Percentiles rank a stretch among this genome's conserved stretches.
Conservation (phyloP, 2,329 filamentous ascomycete genomes). For the Sclerotinia subarctica region DNA sequence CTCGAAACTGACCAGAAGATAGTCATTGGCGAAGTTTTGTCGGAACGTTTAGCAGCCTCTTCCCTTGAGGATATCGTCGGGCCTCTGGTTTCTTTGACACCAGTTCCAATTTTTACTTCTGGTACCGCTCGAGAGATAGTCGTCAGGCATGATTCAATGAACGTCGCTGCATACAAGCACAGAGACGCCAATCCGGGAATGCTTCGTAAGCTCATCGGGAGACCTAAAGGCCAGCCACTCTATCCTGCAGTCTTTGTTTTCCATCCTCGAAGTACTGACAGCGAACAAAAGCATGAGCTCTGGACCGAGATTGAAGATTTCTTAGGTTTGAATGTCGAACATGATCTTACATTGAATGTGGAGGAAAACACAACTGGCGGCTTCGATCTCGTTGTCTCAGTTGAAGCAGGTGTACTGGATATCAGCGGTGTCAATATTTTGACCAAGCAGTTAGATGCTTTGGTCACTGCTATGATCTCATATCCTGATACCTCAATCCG, state of each 20-base stretch:
- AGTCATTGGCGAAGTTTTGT: constrained; percentile 7
- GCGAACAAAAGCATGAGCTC: not conserved
- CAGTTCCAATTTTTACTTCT: not conserved
- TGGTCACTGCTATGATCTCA: not conserved
- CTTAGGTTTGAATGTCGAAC: constrained; percentile 13
- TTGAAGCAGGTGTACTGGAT: constrained; percentile 6
- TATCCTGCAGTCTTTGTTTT: constrained; percentile 12
- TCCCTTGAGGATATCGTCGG: constrained; percentile 1
- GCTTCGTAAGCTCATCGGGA: constrained; percentile 9
- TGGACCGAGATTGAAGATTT: constrained; percentile 12
- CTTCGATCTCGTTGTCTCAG: not conserved
- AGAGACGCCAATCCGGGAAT: constrained; percentile 4
- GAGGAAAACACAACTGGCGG: not conserved
- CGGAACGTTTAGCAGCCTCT: not conserved
- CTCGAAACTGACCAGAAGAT: constrained; percentile 9
- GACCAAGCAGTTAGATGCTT: constrained; percentile 3
- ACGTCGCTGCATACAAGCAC: not conserved
- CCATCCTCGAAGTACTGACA: not conserved
- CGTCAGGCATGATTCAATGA: constrained; percentile 1
- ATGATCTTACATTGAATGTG: constrained; percentile 8
- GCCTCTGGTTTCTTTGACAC: constrained; percentile 1
- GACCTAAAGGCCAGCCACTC: constrained; percentile 4
- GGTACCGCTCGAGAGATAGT: constrained; percentile 5
- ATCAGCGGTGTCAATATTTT: not conserved
- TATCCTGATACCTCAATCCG: not conserved